Evolutionary conservation across 805 yeast species (phyloP).

Genomic region (Yamadazyma kitorensis): DNA sequence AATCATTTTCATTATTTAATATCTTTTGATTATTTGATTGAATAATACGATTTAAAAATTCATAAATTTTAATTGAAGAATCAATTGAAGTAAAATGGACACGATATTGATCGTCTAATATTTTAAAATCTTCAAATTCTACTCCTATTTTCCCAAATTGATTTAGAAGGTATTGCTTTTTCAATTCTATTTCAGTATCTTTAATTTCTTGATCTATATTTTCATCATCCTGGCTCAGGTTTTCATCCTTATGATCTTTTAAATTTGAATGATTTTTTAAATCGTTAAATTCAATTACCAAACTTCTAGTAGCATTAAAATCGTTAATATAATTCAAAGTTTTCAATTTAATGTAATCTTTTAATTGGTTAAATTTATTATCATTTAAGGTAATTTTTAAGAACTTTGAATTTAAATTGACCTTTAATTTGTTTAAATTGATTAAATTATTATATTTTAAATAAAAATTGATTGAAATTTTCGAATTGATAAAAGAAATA

Average conservation of each 20-base stretch:
- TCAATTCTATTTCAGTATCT: background rate
- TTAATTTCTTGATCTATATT: background rate
- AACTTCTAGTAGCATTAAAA: constrained; percentile 35
- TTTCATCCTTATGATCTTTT: constrained; percentile 1
- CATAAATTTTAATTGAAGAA: constrained; percentile 44
- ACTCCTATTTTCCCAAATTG: constrained; percentile 5
- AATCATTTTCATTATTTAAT: constrained; percentile 15
- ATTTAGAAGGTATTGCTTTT: constrained; percentile 1
- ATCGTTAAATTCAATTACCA: constrained; percentile 15
- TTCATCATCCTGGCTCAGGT: constrained; percentile 1
- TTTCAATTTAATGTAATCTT: constrained; percentile 37
- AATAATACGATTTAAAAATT: constrained; percentile 24
- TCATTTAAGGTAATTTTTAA: constrained; percentile 31
- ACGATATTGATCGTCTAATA: constrained; percentile 19
- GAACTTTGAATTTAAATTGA: constrained; percentile 23
- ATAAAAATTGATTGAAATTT: constrained; percentile 31
- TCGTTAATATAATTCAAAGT: constrained; percentile 41
- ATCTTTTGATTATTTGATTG: constrained; percentile 18
- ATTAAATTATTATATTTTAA: constrained; percentile 27
- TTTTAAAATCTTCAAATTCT: constrained; percentile 42
- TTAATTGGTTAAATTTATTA: constrained; percentile 13
- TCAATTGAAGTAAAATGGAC: constrained; percentile 45
- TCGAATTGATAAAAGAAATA: constrained; percentile 36
- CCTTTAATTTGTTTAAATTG: constrained; percentile 23
- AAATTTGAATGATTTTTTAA: background rate